phyloP scores from a whole-genome alignment of 352 stramenopile species.

The Pythium periplocum region DNA sequence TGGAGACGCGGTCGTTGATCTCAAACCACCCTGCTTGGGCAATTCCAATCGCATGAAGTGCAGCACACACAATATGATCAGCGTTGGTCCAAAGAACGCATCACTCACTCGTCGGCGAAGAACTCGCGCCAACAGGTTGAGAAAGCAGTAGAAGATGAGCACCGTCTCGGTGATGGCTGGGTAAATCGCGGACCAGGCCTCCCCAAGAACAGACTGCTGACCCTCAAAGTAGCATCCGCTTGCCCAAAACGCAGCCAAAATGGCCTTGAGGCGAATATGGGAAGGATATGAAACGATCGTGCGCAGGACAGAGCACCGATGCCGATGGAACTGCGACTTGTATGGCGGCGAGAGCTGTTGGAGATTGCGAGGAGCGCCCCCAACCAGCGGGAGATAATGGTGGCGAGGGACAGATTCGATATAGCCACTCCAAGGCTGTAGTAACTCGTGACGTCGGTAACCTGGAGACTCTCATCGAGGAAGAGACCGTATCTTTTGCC shows the following conservation, averaged over 20 bases:
- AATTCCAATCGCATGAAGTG: constrained; percentile 23
- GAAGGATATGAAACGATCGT: constrained; percentile 33
- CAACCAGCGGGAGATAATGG: constrained; percentile 38
- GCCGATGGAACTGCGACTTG: constrained; percentile 20
- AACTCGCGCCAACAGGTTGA: constrained; percentile 39
- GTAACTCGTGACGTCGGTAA: constrained; percentile 13
- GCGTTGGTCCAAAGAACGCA: constrained; percentile 27
- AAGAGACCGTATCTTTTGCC: constrained; percentile 33
- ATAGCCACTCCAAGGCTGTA: constrained; percentile 48
- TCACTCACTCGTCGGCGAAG: constrained; percentile 28
- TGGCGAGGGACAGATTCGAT: constrained; percentile 30
- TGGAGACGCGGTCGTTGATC: constrained; percentile 12
- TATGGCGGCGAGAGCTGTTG: no score
- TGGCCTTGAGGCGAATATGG: constrained; percentile 36
- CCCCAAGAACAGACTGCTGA: constrained; percentile 30
- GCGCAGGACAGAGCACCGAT: constrained; percentile 34
- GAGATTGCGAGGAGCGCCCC: constrained; percentile 28
- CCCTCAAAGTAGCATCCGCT: constrained; percentile 40
- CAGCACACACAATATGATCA: constrained; percentile 28
- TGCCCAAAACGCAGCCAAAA: constrained; percentile 34
- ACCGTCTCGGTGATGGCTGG: constrained; percentile 29
- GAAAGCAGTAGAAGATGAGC: constrained; percentile 36
- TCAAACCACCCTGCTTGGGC: constrained; percentile 9
- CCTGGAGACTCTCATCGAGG: constrained; percentile 12
- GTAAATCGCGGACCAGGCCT: constrained; percentile 49